Evolutionary conservation across 108 stramenopile genomes (phyloP), one percentile per base, ranked within the genome.

Genomic region (Nannochloropsis salina): DNA sequence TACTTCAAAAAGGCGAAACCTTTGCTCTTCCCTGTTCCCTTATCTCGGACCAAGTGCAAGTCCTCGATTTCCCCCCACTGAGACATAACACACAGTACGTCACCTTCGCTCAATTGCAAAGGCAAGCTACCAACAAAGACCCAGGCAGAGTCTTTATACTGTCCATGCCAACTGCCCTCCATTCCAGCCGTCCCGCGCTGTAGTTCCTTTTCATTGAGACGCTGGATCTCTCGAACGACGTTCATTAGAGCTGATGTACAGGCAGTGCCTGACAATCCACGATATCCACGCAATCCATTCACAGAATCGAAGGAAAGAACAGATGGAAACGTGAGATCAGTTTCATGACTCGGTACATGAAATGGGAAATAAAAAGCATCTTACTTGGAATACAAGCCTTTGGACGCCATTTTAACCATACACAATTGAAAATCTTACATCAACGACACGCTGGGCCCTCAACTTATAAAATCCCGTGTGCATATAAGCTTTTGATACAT

Each of bases 131-230:
- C 98, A 0, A 94, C 92, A 83, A 94, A 96, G n/a, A 97, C 93
- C 99, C 99, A 99, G 9, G 98, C 94, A 9, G 95, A 95, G 45
- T 95, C 91, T 80, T 92, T 86, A 90, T 96, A 99, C 92, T 99
- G 86, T 4, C 90, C 45, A 87, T 99, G 99, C 99, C 99, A 99
- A 1, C 97, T 98, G 43, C 92, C 97, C 40, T 93, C 81, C 4
- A 94, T 97, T 47, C 95, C 93, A 2, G 94, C 92, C 8, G 96
- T 88, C 9, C 96, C 96, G 9, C 90, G 92, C 42, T 94, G 87
- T 41, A 98, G 93, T 86, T 98, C 98, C 85, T 92, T 88, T 81
- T 95, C 90, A 87, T 97, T 98, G 85, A 98, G 95, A 40, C 93
- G 91, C 85, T 93, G 91, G 79, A 98, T 88, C 31, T 88, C 88